Percentiles rank a stretch among this genome's conserved stretches.
Evolutionary conservation across 1,284 basidiomycete species (phyloP).

Genomic region (Tranzscheliella williamsii): DNA sequence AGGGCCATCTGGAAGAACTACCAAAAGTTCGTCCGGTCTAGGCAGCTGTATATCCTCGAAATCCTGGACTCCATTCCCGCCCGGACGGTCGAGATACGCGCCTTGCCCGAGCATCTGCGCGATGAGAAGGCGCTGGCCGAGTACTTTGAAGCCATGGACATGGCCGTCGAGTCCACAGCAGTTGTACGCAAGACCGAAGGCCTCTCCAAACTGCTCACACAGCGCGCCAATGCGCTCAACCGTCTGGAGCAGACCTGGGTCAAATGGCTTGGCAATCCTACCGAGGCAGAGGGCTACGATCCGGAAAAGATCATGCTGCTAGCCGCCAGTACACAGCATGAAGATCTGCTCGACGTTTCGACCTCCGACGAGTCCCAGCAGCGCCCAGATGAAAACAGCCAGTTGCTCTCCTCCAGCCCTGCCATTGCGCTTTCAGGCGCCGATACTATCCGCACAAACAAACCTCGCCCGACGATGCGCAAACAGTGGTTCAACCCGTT

Average conservation of each 20-base stretch:
- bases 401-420: constrained; percentile 2
- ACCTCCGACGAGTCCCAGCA: constrained; percentile 3
- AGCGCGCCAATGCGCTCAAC: constrained; percentile 75
- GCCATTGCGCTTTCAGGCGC: constrained; percentile 18
- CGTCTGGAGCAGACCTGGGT: constrained; percentile 81
- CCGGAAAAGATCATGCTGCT: constrained; percentile 63
- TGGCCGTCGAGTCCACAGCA: constrained; percentile 81
- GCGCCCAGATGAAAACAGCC: constrained; percentile 2
- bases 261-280: constrained; percentile 88
- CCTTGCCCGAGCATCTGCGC: constrained; percentile 78
- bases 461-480: constrained; percentile 35
- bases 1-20: constrained; percentile 87
- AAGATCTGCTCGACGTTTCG: constrained; percentile 4
- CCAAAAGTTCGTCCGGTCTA: constrained; percentile 81
- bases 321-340: constrained; percentile 17
- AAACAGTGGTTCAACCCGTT: constrained; percentile 43
- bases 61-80: constrained; percentile 91
- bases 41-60: constrained; percentile 90
- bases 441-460: constrained; percentile 28
- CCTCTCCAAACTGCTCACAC: constrained; percentile 74
- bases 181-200: constrained; percentile 80
- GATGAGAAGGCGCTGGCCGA: constrained; percentile 83
- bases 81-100: constrained; percentile 84
- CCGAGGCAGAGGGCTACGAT: constrained; percentile 73
- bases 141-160: constrained; percentile 75